Base-by-base conservation (phyloP, 345 rosid species). In the Salix dunnii region DNA sequence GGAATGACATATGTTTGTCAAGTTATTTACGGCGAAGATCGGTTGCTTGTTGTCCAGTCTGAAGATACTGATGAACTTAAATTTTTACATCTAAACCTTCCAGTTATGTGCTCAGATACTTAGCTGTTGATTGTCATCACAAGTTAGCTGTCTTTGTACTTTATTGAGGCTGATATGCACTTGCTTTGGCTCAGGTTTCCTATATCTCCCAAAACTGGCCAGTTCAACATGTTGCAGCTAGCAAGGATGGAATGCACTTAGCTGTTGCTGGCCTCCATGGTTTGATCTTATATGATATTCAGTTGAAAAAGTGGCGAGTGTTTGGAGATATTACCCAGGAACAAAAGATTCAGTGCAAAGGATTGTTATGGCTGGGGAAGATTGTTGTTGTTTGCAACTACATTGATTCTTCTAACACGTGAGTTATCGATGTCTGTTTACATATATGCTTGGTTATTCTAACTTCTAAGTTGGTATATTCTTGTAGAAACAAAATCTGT, bases 181-280 rank as follows among this genome's bases (percentile, higher is more conserved):
- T 60, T 83, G 70, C 64, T 78, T 79, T 85, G 74, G 76, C 67
- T 66, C 87, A 96, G 99, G 97, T 89, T 79, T 89, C 96, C 49
- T 92, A 96, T 79, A 86, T 93, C 76, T 89, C 94, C 46, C 98
- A 92, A 51, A 96, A 96, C 82, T 96, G 99, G 99, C 99, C 99
- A n/a, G 92, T 96, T 76, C 99, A 91, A 80, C 98, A 96, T 80
- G 99, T 92, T 76, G 97, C 98, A 62, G 94, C 99, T 76, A 93
- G 97, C 86, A 93, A 88, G 87, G 99, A 96, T 81, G 99, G 99
- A 71, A 89, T 89, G 91, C 91, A 90, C 87, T 79, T 96, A 70
- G 98, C 98, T 31, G 97, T 89, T 81, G 99, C 98, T 84, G 99
- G 99, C 83, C 87, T 90, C 66, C 94, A 91, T 82, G 99, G 99